Percentiles rank a stretch among this genome's conserved stretches.
phyloP scores from a whole-genome alignment of 495 filamentous ascomycete species.

The Evernia prunastri region DNA sequence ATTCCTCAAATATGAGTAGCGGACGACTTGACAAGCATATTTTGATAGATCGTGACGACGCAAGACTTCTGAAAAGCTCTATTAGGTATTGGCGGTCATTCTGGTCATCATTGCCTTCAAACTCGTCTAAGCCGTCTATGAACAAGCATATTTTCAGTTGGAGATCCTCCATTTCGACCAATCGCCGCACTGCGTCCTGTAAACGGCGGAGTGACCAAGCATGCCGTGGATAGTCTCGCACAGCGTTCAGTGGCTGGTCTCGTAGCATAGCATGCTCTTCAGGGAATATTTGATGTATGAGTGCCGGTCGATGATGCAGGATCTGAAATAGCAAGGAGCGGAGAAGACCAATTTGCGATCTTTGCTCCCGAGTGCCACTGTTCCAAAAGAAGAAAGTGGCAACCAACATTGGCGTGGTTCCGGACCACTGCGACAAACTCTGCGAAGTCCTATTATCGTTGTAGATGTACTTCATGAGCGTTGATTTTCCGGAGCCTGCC shows the following conservation, averaged over 20 bases:
- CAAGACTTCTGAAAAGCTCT: conserved; percentile 20
- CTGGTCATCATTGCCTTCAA: conserved; percentile 9
- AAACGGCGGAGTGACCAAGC: conserved; percentile 9
- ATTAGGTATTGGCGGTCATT: conserved; percentile 26
- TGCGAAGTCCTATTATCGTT: conserved; percentile 18
- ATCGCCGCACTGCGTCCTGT: conserved; percentile 16
- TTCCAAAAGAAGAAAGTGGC: conserved; percentile 44
- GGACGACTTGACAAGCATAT: conserved; percentile 45
- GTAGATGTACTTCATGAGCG: conserved; percentile 39
- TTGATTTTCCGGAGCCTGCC: conserved; percentile 39
- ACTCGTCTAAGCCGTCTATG: conserved; percentile 47
- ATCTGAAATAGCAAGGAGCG: conserved; percentile 37
- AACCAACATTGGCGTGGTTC: conserved; percentile 28
- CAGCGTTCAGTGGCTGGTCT: background rate
- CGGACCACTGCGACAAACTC: conserved; percentile 30
- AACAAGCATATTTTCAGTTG: conserved; percentile 36
- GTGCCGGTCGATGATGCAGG: conserved; percentile 28
- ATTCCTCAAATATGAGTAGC: conserved; percentile 40
- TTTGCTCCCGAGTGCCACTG: conserved; percentile 33
- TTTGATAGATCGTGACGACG: conserved; percentile 33
- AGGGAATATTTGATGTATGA: conserved; percentile 26
- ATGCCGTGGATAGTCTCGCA: conserved; percentile 4
- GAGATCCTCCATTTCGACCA: conserved; percentile 5
- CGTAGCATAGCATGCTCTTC: background rate
- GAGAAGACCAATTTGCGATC: conserved; percentile 38